Evolutionary conservation across 352 stramenopile species (phyloP), one percentile per base, ranked within the genome.

Genomic region (Peronospora belbahrii): DNA sequence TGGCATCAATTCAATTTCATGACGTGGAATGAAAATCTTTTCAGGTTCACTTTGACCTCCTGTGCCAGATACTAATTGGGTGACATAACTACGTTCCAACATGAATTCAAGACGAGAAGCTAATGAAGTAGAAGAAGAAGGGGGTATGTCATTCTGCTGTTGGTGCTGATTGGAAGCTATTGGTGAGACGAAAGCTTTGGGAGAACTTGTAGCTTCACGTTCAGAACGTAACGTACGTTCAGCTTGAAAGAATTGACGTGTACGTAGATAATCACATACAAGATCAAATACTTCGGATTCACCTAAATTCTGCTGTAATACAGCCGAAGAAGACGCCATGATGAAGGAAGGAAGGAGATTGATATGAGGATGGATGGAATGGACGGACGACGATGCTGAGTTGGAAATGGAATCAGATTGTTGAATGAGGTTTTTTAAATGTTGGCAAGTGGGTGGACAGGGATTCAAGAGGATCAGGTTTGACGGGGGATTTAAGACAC

Each of bases 231-330:
- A 46, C 41, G 76, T 83, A 22, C 70, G 62, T 52, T 92, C 81
- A 6, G 81, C 81, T 36, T 90, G 62, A 49, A 88, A 92, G 63
- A 92, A 92, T 62, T 92, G 77, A 14, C 81, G 78, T 37, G 81
- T 90, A 50, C 81, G 81, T 42, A 92, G 59, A 60, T 92, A 92
- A 60, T 92, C 81, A 55, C 81, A 92, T 8, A 92, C 81, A 44
- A 92, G 76, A 50, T 92, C 81, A 45, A 92, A 92, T 13, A 92
- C 81, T 62, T 92, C 81, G 2, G 78, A 74, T 51, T 92, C 81
- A 36, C 81, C 81, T 6, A 92, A 53, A 40, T 62, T 85, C 57
- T 92, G 81, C 59, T 90, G 81, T 23, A 88, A 55, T 34, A 72
- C 70, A 0, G 72, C 52, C 11, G 67, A 79, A 15, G 74, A 85